Evolutionary conservation across 2,329 filamentous ascomycete species (phyloP).

Genomic region (Diaporthe velutina): DNA sequence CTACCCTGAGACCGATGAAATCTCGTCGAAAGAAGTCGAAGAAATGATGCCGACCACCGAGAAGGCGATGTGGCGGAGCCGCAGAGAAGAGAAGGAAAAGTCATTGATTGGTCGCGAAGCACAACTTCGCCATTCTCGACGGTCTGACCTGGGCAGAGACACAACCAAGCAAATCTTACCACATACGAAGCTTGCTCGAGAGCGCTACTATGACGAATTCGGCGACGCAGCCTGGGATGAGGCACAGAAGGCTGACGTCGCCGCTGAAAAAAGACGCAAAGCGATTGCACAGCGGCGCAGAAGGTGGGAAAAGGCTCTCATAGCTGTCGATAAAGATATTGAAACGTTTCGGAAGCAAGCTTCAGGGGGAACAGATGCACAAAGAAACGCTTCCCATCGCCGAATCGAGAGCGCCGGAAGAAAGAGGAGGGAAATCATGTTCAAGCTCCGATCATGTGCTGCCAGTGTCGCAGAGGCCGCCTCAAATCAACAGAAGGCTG

Average conservation of each 20-base stretch:
- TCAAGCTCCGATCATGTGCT: not conserved
- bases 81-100: not conserved
- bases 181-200: not conserved
- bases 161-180: not conserved
- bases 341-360: not conserved
- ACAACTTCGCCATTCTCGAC: not conserved
- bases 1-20: not conserved
- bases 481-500: not conserved
- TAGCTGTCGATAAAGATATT: not conserved
- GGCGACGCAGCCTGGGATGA: not conserved
- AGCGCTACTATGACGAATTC: not conserved
- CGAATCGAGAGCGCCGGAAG: not conserved
- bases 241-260: accelerated
- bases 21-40: not conserved
- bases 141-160: not conserved
- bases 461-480: too few species aligned
- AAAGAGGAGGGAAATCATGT: not conserved
- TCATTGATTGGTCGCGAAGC: not conserved
- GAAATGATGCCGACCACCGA: not conserved
- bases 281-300: too few species aligned
- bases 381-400: not conserved
- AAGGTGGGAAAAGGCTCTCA: not conserved
- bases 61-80: not conserved
- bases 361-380: not conserved
- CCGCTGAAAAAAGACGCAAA: not conserved